Conservation (phyloP, 768 basidiomycete species). For the Mycena galopus region DNA sequence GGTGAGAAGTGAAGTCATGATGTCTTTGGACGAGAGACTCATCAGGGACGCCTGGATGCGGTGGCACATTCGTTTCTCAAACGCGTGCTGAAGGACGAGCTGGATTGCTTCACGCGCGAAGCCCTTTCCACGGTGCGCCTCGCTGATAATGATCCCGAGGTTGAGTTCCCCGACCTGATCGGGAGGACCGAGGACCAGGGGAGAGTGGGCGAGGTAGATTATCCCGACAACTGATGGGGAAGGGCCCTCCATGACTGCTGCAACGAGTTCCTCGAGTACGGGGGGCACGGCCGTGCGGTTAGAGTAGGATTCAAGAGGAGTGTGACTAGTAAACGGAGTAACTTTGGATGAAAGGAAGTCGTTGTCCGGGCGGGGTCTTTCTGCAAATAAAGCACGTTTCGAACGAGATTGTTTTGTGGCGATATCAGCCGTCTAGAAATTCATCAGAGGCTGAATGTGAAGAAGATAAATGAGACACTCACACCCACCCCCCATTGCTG, state of each 20-base stretch:
- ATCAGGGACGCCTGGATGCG: constrained; percentile 68
- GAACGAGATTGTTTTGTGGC: too few relatives aligned
- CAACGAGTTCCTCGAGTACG: too few relatives aligned
- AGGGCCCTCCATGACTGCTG: not conserved
- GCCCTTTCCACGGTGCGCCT: constrained; percentile 53
- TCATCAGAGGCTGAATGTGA: too few relatives aligned
- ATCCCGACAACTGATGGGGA: constrained; percentile 50
- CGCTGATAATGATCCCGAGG: constrained; percentile 66
- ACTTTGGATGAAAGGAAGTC: not conserved
- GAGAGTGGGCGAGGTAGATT: constrained; percentile 55
- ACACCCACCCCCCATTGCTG: too few relatives aligned
- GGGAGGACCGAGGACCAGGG: constrained; percentile 43
- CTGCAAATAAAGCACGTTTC: too few relatives aligned
- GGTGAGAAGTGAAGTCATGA: constrained; percentile 63
- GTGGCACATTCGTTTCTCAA: constrained; percentile 58
- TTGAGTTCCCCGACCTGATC: constrained; percentile 58
- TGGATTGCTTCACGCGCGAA: constrained; percentile 62
- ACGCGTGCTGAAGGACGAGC: constrained; percentile 61
- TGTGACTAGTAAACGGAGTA: not conserved
- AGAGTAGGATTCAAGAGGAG: not conserved
- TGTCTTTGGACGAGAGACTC: constrained; percentile 57
- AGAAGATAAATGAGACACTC: too few relatives aligned
- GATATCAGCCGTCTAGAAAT: too few relatives aligned
- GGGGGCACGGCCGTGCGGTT: too few relatives aligned
- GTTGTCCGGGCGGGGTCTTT: not conserved